phyloP scores from a whole-genome alignment of 495 filamentous ascomycete species.

The Lophiotrema nucula region DNA sequence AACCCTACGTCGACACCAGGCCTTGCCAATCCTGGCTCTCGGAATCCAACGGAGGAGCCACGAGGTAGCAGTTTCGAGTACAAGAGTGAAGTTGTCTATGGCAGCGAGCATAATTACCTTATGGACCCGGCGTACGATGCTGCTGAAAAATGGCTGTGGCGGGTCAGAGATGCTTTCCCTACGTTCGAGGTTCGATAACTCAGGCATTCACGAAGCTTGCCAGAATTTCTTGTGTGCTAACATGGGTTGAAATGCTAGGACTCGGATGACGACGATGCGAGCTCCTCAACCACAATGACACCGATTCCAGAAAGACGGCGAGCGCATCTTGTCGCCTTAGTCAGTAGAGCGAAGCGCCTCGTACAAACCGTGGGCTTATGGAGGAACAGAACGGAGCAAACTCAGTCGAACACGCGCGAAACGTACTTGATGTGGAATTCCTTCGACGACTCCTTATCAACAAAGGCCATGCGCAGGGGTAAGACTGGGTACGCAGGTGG shows the following conservation, averaged over 20 bases:
- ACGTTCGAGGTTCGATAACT: too few species aligned
- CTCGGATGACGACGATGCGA: background rate
- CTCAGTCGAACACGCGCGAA: too few species aligned
- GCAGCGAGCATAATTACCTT: conserved; percentile 15
- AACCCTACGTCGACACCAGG: background rate
- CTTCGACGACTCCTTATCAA: conserved; percentile 2
- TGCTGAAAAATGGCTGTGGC: conserved; percentile 8
- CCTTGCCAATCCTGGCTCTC: background rate
- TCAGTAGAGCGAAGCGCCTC: background rate
- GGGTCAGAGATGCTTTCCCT: conserved; percentile 14
- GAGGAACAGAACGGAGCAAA: background rate
- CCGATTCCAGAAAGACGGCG: background rate
- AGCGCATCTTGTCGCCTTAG: background rate
- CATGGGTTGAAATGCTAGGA: too few species aligned
- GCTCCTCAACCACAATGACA: background rate
- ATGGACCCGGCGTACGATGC: conserved; percentile 20
- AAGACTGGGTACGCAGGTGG: background rate
- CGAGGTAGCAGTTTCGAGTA: background rate
- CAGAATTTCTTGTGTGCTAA: too few species aligned
- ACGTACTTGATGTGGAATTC: background rate
- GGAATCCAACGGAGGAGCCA: background rate
- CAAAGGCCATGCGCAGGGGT: background rate
- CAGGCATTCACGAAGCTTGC: too few species aligned
- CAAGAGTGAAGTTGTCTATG: conserved; percentile 3
- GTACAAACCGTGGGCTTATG: background rate